phyloP scores from a whole-genome alignment of 352 stramenopile genomes.

The Globisporangium paroecandrum region DNA sequence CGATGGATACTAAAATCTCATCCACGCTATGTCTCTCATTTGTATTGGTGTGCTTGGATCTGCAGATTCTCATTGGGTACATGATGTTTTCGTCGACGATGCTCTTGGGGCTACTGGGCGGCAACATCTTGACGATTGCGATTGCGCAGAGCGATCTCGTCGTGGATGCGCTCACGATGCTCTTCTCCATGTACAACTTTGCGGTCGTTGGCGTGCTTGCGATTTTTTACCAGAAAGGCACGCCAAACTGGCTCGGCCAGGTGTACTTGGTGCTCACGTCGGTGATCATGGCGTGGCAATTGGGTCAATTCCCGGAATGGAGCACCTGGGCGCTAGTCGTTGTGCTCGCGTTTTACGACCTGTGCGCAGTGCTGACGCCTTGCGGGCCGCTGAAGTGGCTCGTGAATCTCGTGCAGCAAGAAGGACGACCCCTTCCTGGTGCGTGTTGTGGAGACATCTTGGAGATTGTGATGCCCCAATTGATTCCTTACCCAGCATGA shows the following conservation, averaged over 20 bases:
- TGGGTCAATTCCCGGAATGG: conserved; percentile 96
- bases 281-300: conserved; percentile 98
- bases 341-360: conserved; percentile 97
- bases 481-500: neutral
- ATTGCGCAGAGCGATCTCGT: conserved; percentile 58
- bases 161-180: conserved; percentile 60
- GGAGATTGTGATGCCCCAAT: neutral
- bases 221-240: conserved; percentile 90
- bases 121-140: conserved; percentile 78
- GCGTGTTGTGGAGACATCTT: neutral
- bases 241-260: conserved; percentile 86
- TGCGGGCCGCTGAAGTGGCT: conserved; percentile 97
- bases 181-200: conserved; percentile 91
- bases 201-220: conserved; percentile 85
- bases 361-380: conserved; percentile 99
- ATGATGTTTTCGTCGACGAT: conserved; percentile 90
- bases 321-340: conserved; percentile 91
- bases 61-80: conserved; percentile 78
- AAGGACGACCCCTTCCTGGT: conserved; percentile 88
- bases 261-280: conserved; percentile 94
- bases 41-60: neutral
- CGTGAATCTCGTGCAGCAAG: conserved; percentile 92
- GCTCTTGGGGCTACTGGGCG: conserved; percentile 80
- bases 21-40: neutral
- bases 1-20: neutral